Conservation (phyloP, 1,284 basidiomycete genomes). For the Rhodotorula sp. region DNA sequence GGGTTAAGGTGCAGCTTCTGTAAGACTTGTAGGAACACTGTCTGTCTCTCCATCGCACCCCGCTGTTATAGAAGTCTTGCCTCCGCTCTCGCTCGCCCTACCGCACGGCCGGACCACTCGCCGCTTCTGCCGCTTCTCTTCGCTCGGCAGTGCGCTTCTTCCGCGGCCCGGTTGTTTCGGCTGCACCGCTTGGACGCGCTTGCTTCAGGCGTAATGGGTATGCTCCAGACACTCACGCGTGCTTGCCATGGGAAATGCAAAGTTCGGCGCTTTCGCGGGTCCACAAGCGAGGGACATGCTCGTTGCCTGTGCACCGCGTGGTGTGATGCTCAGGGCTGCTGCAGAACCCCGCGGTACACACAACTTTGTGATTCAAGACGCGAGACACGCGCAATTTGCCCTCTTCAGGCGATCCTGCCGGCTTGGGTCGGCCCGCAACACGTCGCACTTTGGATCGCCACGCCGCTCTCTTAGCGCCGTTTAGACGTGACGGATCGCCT, state of each 20-base stretch:
- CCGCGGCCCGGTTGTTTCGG: background rate
- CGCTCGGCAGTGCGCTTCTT: background rate
- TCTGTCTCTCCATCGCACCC: background rate
- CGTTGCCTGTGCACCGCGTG: no score
- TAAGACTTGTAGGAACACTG: conserved; percentile 10
- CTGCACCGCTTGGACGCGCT: no score
- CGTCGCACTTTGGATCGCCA: background rate
- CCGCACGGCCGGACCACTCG: background rate
- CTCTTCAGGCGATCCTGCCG: background rate
- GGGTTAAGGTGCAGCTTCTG: conserved; percentile 43
- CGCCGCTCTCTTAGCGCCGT: background rate
- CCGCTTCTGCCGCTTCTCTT: no score
- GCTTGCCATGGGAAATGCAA: no score
- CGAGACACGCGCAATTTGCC: background rate
- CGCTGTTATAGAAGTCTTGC: background rate
- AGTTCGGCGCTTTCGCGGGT: no score
- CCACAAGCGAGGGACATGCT: no score
- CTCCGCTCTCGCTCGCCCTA: background rate
- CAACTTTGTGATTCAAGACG: background rate
- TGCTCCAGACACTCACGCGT: no score
- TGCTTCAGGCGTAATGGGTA: no score
- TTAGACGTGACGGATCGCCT: background rate
- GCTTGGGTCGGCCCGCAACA: background rate
- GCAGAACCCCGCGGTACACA: background rate
- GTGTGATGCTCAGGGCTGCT: no score